Base-by-base conservation (phyloP, 352 stramenopile genomes). In the Aphanomyces euteiches region DNA sequence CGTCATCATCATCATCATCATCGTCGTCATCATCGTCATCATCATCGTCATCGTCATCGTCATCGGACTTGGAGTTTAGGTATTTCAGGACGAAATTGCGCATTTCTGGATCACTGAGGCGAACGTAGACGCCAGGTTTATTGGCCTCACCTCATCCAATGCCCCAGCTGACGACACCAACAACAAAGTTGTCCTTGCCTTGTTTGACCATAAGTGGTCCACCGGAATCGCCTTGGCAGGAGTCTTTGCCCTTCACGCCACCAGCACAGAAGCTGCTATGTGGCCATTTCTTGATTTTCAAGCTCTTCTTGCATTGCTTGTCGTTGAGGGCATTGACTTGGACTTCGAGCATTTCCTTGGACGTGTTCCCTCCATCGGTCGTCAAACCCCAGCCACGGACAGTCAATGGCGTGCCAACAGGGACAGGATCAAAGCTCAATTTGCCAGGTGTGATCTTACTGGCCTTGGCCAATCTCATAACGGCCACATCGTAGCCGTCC, bases 181-280 rank as follows among this genome's bases (percentile, higher is more conserved):
- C 67, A 5, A 85, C 66, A n/a, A n/a, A n/a, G 1, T 12, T 2
- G 10, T n/a, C 17, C 10, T 50, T 50, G 10, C 43, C 43, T 12
- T 50, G 10, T 1, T 50, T n/a, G 19, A 59, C 5, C 28, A 72
- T 10, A 2, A 59, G 60, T 17, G 73, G 70, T 6, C 73, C 73
- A 28, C 73, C 73, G 38, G 73, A 78, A 71, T 78, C 73, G 37
- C 73, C 73, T 21, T 75, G 57, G 73, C 73, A 78, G 19, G 70
- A 50, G 48, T 75, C 73, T 43, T 74, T 28, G 63, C 57, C 50
- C 34, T 63, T 41, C 39, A 79, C 61, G 17, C 68, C 59, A 1
- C 83, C 81, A 1, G 84, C 82, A 37, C 84, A 91, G 17, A 91
- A 38, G 77, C 87, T 90, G 4, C 78, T 80, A 5, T 72, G 45